Evolutionary conservation across 2,329 filamentous ascomycete species (phyloP).

Genomic region (Neonectria coccinea): DNA sequence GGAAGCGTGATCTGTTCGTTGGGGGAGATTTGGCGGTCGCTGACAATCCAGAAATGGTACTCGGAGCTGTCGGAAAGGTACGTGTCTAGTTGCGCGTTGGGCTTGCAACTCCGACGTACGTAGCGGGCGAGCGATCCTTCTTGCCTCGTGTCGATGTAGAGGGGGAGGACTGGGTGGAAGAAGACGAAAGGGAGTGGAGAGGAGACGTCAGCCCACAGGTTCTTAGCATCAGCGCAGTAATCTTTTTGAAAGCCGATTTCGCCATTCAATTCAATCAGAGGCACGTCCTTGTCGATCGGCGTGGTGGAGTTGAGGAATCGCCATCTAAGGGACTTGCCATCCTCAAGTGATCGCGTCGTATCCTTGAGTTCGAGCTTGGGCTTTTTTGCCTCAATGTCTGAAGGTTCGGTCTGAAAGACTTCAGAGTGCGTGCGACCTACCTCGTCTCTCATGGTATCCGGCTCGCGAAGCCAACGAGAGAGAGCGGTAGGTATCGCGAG

Average conservation of each 20-base stretch:
- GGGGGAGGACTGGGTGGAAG: conserved; percentile 87
- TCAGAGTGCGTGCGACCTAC: conserved; percentile 74
- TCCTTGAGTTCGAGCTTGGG: conserved; percentile 64
- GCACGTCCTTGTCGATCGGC: conserved; percentile 67
- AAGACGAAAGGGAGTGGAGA: conserved; percentile 81
- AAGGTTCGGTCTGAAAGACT: conserved; percentile 71
- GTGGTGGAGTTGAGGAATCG: conserved; percentile 69
- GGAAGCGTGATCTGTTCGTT: conserved; percentile 72
- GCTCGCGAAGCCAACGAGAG: conserved; percentile 82
- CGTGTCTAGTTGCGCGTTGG: conserved; percentile 90
- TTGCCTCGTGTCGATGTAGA: conserved; percentile 91
- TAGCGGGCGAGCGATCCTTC: conserved; percentile 90
- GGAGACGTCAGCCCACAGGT: conserved; percentile 75
- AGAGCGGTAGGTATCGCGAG: conserved; percentile 80
- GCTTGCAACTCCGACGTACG: conserved; percentile 89
- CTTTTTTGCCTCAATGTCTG: conserved; percentile 57
- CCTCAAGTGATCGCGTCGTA: conserved; percentile 50
- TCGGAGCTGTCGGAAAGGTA: conserved; percentile 82
- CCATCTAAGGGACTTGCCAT: conserved; percentile 69
- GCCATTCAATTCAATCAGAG: conserved; percentile 79
- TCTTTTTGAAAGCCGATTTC: conserved; percentile 79
- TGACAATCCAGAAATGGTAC: conserved; percentile 94
- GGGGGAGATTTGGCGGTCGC: conserved; percentile 78
- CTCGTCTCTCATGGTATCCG: conserved; percentile 74
- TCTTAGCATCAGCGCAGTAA: conserved; percentile 74